Evolutionary conservation across 2,329 filamentous ascomycete species (phyloP), one percentile per base, ranked within the genome.

Genomic region (Lachnellula arida): DNA sequence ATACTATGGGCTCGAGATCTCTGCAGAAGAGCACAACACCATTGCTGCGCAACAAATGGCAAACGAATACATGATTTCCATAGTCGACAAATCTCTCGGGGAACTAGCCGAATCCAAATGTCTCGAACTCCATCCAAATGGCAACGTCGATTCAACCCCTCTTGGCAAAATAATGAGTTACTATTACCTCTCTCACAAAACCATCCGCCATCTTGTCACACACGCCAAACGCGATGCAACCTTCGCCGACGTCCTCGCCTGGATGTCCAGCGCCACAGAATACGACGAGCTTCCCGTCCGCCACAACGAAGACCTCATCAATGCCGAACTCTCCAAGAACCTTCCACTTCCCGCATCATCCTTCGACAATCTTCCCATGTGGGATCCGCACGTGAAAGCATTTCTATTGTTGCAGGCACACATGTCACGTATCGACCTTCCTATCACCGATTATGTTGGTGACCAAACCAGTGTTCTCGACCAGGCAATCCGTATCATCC

Each of bases 81-180:
- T 99, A 75, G 93, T 99, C 6, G 89, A 93, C 68, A 88, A 86
- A 57, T 96, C 93, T 0, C 81, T 99, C 8, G 77, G 77, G 23
- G 91, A 96, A 68, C 81, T 99, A 4, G 87, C 87, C 0, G 81
- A 88, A 60, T 97, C 92, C 2, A 87, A 86, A 53, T 99, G 94
- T 74, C 84, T 96, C 15, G 80, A 86, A 17, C 80, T 95, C 3
- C 88, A 90, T 66, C 86, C 87, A 46, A 96, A 94, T 62, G 93
- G 93, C 44, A 88, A 96, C 64, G 86, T 99, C 28, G 89, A 96
- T 64, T 78, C 93, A 0, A 97, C 94, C 0, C 87, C 93, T 0
- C 81, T 97, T 6, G 94, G 94, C 66, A 97, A 96, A 76, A 97
- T 99, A 68, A 97, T 97, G 91, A 96, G 89, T 71, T 99, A 97